phyloP scores from a whole-genome alignment of 192 early-diverging fungal species.

The Lobosporangium transversale region DNA sequence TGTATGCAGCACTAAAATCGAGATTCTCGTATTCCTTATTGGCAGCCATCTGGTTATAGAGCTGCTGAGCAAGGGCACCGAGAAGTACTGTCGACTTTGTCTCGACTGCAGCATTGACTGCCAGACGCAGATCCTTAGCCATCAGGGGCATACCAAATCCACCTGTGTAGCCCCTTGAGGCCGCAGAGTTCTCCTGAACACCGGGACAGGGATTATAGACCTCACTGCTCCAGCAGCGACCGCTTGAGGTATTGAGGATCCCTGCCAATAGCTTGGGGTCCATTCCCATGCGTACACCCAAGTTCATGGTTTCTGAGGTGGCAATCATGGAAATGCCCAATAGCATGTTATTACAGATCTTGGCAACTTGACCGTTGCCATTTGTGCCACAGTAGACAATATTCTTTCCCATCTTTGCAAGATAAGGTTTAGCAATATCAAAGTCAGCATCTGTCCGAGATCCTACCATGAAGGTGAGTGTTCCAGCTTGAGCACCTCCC shows the following conservation, averaged over 20 bases:
- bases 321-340: conserved; percentile 95
- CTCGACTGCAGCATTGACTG: conserved; percentile 85
- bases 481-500: conserved; percentile 86
- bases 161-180: conserved; percentile 82
- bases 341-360: conserved; percentile 98
- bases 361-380: conserved; percentile 91
- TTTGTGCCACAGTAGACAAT: conserved; percentile 85
- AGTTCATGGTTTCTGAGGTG: conserved; percentile 90
- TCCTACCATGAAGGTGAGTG: conserved; percentile 98
- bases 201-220: conserved; percentile 92
- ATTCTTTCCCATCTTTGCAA: conserved; percentile 88
- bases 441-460: conserved; percentile 66
- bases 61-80: conserved; percentile 79
- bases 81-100: conserved; percentile 73
- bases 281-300: conserved; percentile 89
- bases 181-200: conserved; percentile 80
- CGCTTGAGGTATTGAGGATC: conserved; percentile 91
- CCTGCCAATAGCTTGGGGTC: conserved; percentile 83
- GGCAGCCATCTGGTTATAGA: conserved; percentile 81
- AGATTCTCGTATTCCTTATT: conserved; percentile 74
- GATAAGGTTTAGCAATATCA: conserved; percentile 67
- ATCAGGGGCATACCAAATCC: conserved; percentile 92
- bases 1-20: conserved; percentile 87
- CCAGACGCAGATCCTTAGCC: conserved; percentile 94
- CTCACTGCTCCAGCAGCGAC: conserved; percentile 94